A percentile compares a stretch with the other conserved stretches of the same genome.
phyloP scores from a whole-genome alignment of 768 basidiomycete species.

The Rhizopogon vesiculosus region DNA sequence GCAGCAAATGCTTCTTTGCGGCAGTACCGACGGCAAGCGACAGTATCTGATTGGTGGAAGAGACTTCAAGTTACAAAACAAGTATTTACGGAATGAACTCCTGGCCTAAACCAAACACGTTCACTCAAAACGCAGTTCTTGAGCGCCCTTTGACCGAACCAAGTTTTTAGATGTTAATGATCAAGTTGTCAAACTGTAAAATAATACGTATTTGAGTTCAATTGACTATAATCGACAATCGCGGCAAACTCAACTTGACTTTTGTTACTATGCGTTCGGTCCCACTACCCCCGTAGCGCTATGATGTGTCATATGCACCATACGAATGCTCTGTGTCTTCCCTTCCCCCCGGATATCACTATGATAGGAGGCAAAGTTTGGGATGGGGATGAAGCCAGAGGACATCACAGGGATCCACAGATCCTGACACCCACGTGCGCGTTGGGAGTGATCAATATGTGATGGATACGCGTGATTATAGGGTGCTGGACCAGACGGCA shows the following conservation, averaged over 20 bases:
- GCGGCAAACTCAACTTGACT: not conserved
- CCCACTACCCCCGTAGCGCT: no score
- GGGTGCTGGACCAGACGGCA: not conserved
- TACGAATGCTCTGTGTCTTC: not conserved
- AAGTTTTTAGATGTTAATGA: no score
- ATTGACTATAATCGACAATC: not conserved
- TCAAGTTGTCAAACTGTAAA: not conserved
- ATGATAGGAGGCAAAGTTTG: not conserved
- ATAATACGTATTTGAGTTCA: not conserved
- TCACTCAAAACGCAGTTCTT: no score
- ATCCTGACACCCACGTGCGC: not conserved
- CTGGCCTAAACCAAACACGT: no score
- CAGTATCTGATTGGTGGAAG: no score
- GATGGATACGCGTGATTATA: not conserved
- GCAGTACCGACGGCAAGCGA: no score
- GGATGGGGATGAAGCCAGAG: not conserved
- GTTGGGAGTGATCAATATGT: not conserved
- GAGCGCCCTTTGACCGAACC: no score
- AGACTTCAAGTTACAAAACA: no score
- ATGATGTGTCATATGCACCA: not conserved
- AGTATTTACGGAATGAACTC: no score
- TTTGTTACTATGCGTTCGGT: no score
- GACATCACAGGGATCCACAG: slow-evolving; percentile 2
- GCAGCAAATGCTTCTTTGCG: no score
- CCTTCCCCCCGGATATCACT: not conserved